Percentiles rank a stretch among this genome's conserved stretches.
phyloP scores from a whole-genome alignment of 179 eudicot species.

The Spinacia oleracea region DNA sequence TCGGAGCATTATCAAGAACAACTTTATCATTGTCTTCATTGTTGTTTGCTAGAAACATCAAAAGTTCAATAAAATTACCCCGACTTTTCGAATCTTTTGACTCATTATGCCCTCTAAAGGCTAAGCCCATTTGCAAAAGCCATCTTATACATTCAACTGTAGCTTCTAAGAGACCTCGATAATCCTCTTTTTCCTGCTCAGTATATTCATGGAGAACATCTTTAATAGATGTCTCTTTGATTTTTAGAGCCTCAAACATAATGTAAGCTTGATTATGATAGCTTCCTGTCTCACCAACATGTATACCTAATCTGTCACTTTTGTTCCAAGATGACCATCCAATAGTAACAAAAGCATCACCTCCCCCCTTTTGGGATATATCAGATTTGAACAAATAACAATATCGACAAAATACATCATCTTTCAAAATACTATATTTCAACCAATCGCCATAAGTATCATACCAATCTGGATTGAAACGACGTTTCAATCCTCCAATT shows the following conservation, averaged over 20 bases:
- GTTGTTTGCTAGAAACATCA: conserved; percentile 5
- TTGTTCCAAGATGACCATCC: background rate
- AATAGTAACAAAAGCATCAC: conserved; percentile 8
- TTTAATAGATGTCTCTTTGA: background rate
- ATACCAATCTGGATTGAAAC: conserved; percentile 7
- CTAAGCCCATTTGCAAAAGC: background rate
- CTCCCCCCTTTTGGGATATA: background rate
- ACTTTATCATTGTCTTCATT: conserved; percentile 16
- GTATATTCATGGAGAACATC: background rate
- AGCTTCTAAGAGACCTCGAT: background rate
- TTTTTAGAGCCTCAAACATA: conserved; percentile 3
- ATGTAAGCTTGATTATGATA: conserved; percentile 10
- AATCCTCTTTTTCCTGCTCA: background rate
- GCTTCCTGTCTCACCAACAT: conserved; percentile 5
- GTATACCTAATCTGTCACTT: background rate
- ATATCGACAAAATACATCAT: conserved; percentile 2
- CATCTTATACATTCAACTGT: conserved; percentile 4
- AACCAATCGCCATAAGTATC: conserved; percentile 10
- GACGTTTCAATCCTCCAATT: background rate
- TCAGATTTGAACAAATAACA: conserved; percentile 9
- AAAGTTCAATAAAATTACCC: conserved; percentile 23
- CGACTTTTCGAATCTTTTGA: background rate
- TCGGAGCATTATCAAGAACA: conserved; percentile 15
- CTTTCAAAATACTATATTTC: conserved; percentile 8
- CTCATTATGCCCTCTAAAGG: conserved; percentile 18